A percentile compares a stretch with the other conserved stretches of the same genome.
phyloP scores from a whole-genome alignment of 768 basidiomycete genomes.

The Pseudohyphozyma bogoriensis region DNA sequence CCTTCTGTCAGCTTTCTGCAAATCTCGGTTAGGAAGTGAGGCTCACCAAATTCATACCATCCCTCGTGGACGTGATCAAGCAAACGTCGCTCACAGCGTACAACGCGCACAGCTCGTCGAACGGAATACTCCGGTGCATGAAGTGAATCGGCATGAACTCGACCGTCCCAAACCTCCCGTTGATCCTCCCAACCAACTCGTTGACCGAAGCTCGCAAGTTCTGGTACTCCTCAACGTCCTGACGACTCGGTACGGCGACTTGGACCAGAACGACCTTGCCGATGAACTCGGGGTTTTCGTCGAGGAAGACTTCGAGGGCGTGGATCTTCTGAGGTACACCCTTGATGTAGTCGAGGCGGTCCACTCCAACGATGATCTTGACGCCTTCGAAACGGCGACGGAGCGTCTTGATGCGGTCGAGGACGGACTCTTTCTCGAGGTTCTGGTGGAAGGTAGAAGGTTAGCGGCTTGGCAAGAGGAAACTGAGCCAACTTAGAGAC shows the following conservation, averaged over 20 bases:
- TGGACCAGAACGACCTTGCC: constrained; percentile 97
- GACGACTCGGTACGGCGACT: constrained; percentile 90
- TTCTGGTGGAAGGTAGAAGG: constrained; percentile 46
- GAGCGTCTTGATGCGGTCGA: constrained; percentile 64
- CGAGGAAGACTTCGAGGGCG: constrained; percentile 88
- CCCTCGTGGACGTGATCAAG: constrained; percentile 84
- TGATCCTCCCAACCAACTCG: constrained; percentile 95
- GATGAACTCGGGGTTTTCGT: constrained; percentile 98
- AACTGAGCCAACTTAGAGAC: background rate
- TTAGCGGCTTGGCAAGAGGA: background rate
- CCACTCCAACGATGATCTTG: constrained; percentile 96
- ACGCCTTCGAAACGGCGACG: constrained; percentile 85
- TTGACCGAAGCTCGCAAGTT: constrained; percentile 91
- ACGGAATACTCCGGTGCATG: constrained; percentile 88
- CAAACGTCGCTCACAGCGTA: constrained; percentile 96
- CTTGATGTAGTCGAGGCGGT: constrained; percentile 98
- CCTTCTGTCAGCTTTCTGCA: background rate
- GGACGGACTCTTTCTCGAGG: constrained; percentile 66
- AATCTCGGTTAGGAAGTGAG: background rate
- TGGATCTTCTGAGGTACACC: constrained; percentile 98
- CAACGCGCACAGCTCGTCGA: constrained; percentile 94
- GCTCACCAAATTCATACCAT: constrained; percentile 96
- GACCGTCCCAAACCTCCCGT: constrained; percentile 95
- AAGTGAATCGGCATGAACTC: constrained; percentile 99
- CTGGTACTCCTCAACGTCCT: constrained; percentile 99